Percentiles rank a stretch among this genome's conserved stretches.
phyloP scores from a whole-genome alignment of 768 basidiomycete species.

The Russula sp. region DNA sequence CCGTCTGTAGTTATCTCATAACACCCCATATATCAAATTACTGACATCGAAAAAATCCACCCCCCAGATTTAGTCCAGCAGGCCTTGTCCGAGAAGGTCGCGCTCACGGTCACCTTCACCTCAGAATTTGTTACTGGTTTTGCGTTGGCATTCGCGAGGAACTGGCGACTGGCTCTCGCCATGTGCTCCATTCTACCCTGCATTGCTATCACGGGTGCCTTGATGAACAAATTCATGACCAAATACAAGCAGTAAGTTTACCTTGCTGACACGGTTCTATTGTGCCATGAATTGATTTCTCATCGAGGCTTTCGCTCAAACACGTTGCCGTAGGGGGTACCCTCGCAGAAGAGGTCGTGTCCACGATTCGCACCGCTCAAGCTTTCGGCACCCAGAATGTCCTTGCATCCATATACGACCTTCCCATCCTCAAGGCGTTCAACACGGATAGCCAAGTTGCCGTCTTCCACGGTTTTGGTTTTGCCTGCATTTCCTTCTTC shows the following conservation, averaged over 20 bases:
- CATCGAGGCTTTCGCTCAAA: conserved; percentile 52
- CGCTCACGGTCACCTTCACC: conserved; percentile 58
- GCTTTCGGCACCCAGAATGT: conserved; percentile 76
- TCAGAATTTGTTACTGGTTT: conserved; percentile 79
- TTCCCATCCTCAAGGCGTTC: conserved; percentile 47
- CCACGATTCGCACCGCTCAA: conserved; percentile 79
- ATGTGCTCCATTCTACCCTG: conserved; percentile 78
- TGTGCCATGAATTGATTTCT: conserved; percentile 2
- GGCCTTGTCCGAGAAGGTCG: conserved; percentile 87
- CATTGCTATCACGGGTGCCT: conserved; percentile 62
- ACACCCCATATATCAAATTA: not conserved
- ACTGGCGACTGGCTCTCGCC: conserved; percentile 83
- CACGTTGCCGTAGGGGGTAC: conserved; percentile 70
- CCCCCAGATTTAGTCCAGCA: conserved; percentile 77
- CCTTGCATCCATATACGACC: conserved; percentile 59
- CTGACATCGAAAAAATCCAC: not conserved
- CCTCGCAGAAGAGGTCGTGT: conserved; percentile 86
- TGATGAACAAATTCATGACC: conserved; percentile 67
- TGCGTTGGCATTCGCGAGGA: conserved; percentile 58
- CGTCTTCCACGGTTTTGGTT: conserved; percentile 49
- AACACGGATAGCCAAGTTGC: conserved; percentile 48
- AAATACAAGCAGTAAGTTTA: conserved; percentile 54
- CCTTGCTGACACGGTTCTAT: not conserved
- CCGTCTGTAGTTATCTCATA: conserved; percentile 40
- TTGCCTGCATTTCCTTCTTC: conserved; percentile 71